Conservation (phyloP, 345 rosid species). For the Eucalyptus shirleyi region DNA sequence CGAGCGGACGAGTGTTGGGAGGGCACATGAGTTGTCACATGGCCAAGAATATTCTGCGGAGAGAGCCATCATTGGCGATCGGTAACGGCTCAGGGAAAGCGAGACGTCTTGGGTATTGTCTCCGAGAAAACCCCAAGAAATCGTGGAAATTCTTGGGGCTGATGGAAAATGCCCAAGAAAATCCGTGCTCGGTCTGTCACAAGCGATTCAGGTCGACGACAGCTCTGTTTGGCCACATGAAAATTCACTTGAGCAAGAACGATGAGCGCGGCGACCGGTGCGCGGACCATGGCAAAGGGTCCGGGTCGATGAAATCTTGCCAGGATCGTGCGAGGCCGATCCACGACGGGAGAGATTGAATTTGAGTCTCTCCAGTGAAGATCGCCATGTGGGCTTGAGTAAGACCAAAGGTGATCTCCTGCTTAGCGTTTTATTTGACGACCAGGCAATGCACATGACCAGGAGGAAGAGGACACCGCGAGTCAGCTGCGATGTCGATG, state of each 20-base stretch:
- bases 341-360: not conserved
- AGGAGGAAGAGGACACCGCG: not conserved
- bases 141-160: no score
- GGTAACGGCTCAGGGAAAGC: slow-evolving; percentile 6
- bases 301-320: slow-evolving; percentile 15
- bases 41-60: not conserved
- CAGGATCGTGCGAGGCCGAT: not conserved
- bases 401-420: no score
- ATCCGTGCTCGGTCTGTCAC: no score
- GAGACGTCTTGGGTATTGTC: slow-evolving; percentile 8
- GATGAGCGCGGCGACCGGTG: slow-evolving; percentile 15
- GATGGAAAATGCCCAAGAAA: no score
- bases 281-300: slow-evolving; percentile 29
- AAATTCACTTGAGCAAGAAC: slow-evolving; percentile 32
- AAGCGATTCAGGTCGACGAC: slow-evolving; percentile 17
- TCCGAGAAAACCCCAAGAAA: slow-evolving; percentile 2
- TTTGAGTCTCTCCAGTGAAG: not conserved
- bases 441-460: no score
- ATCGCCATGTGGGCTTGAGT: no score
- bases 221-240: slow-evolving; percentile 42
- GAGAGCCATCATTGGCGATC: not conserved
- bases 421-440: no score
- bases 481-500: not conserved
- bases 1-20: slow-evolving; percentile 8
- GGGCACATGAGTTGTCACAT: slow-evolving; percentile 19